These are phyloP conservation scores for Mentha longifolia DNA, from an alignment of 257 asterid species.

Conservation along the genomic window DNA sequence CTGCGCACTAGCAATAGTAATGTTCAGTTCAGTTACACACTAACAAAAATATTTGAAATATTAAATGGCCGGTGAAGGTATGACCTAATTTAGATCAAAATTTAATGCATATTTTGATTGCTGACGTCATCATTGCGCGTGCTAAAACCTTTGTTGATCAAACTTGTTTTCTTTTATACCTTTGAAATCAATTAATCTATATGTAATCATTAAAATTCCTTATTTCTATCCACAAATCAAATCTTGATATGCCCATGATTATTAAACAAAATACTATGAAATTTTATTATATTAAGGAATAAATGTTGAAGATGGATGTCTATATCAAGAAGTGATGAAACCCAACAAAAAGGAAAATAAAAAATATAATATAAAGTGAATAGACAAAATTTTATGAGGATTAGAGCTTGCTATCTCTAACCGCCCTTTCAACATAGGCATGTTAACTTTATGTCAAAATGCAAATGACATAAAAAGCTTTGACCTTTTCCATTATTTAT, in stretches of 20 bases:
- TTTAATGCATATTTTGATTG: too few relatives aligned
- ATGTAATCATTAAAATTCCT: too few relatives aligned
- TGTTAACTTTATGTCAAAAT: conserved; percentile 13
- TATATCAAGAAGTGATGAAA: neutral
- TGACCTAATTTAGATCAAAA: neutral
- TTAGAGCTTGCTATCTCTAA: conserved; percentile 4
- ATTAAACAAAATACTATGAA: neutral
- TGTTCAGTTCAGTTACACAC: neutral
- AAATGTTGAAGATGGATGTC: neutral
- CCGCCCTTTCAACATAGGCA: conserved; percentile 14
- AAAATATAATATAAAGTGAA: neutral
- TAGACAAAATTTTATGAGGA: neutral
- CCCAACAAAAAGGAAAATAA: neutral
- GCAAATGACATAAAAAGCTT: neutral
- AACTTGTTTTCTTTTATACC: neutral
- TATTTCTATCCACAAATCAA: too few relatives aligned
- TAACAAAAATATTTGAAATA: neutral
- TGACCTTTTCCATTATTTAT: conserved; percentile 4
- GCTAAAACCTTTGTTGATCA: too few relatives aligned
- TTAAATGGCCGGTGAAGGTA: neutral
- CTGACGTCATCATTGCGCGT: too few relatives aligned
- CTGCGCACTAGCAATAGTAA: neutral
- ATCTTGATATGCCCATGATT: too few relatives aligned
- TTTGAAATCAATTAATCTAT: too few relatives aligned
- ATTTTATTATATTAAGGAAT: neutral